A percentile compares a stretch with the other conserved stretches of the same genome.
These are phyloP conservation scores for Apiotrichum mycotoxinovorans DNA, from an alignment of 1,284 basidiomycete genomes.

Conservation along the genomic window DNA sequence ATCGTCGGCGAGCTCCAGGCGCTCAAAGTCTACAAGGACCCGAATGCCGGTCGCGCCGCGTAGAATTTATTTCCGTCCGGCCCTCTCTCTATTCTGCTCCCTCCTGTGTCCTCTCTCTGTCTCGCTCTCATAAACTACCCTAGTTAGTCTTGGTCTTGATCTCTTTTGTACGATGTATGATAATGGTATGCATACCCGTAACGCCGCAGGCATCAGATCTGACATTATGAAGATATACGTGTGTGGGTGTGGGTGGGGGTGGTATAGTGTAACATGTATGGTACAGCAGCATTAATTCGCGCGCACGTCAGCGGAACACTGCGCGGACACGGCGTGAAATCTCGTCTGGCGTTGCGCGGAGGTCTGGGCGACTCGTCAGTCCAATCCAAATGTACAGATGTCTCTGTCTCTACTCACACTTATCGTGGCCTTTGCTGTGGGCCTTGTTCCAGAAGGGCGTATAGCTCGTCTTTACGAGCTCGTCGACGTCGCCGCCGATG, in stretches of 20 bases:
- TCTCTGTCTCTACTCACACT: constrained; percentile 33
- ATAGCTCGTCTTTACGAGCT: constrained; percentile 35
- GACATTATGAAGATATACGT: no score
- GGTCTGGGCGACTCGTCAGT: constrained; percentile 32
- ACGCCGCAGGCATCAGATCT: not conserved
- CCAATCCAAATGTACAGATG: not conserved
- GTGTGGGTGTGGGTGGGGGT: no score
- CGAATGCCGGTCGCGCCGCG: constrained; percentile 43
- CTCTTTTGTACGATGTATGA: not conserved
- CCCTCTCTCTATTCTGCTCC: no score
- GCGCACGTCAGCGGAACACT: constrained; percentile 32
- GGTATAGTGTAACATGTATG: not conserved
- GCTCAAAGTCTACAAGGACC: constrained; percentile 47
- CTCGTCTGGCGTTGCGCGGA: constrained; percentile 39
- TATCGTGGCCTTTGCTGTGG: constrained; percentile 36
- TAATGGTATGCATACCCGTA: not conserved
- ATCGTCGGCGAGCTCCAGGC: constrained; percentile 49
- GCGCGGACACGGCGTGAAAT: constrained; percentile 30
- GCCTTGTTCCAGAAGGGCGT: constrained; percentile 30
- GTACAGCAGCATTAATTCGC: no score
- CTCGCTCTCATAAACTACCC: no score
- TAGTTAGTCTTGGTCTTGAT: no score
- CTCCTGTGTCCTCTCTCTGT: not conserved
- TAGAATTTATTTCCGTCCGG: constrained; percentile 14
- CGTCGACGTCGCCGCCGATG: constrained; percentile 39